Evolutionary conservation across 805 yeast genomes (phyloP), one percentile per base, ranked within the genome.

Genomic region (Saccharomycopsis amapae): DNA sequence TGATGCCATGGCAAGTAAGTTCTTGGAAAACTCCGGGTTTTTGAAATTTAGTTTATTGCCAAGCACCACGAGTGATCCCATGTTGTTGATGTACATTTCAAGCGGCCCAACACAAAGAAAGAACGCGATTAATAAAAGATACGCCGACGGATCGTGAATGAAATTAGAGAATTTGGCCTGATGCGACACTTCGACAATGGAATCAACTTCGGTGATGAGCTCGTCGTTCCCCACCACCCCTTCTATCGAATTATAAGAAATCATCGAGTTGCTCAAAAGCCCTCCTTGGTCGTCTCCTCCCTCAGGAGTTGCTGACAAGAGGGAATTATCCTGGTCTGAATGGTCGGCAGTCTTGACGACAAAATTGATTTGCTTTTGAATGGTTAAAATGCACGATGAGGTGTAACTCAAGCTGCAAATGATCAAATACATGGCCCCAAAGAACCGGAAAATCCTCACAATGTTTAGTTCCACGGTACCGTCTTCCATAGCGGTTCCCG

Each of bases 21-120:
- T 9, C 2, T 2, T 33, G 4, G 23, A 4, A n/a, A n/a, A n/a
- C n/a, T n/a, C n/a, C n/a, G n/a, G n/a, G n/a, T n/a, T n/a, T n/a
- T n/a, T n/a, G n/a, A n/a, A n/a, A n/a, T n/a, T n/a, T 13, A 55
- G 31, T 5, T 45, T 51, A 20, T 65, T 62, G 3, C 68, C 60
- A 31, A 74, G 62, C 34, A 65, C 62, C n/a, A 81, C 64, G 10
- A 89, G 66, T 5, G 88, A 80, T 1, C 90, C 93, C 72, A 89
- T 72, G 58, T 88, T 85, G 45, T 87, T 84, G 52, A 85, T 77
- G 61, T 76, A 87, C 71, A 86, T 78, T 56, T 89, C 97, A 46
- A 85, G 66, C 0, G 96, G 90, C 0, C 97, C 97, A 23, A 85
- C 63, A 28, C 80, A 72, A 38, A 86, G 62, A 23, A 88, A 67